phyloP scores from a whole-genome alignment of 23 red algal species.

The Agarophyton chilense region DNA sequence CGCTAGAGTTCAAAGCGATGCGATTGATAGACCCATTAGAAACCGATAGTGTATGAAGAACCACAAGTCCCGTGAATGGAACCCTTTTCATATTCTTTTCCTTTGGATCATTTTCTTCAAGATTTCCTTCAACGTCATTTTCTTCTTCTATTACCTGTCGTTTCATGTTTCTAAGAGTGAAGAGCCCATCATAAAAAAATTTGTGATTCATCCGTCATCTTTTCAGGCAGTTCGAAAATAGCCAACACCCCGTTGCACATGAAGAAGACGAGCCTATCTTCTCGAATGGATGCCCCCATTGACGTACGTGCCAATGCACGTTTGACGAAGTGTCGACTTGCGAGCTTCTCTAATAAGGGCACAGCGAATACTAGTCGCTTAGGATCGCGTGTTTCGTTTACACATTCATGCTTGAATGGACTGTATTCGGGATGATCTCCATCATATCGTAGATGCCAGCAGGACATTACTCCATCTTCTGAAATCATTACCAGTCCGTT shows the following conservation, averaged over 20 bases:
- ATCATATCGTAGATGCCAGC: constrained; percentile 68
- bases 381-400: background rate
- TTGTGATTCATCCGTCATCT: constrained; percentile 62
- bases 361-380: constrained; percentile 27
- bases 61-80: constrained; percentile 54
- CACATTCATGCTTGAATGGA: background rate
- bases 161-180: constrained; percentile 32
- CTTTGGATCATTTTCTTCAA: background rate
- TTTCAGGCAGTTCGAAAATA: constrained; percentile 71
- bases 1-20: constrained; percentile 65
- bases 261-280: constrained; percentile 50
- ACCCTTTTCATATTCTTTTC: constrained; percentile 9
- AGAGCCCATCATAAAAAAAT: constrained; percentile 65
- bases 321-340: constrained; percentile 82
- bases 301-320: constrained; percentile 31
- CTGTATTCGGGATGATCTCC: background rate
- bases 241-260: constrained; percentile 86
- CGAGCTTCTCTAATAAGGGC: constrained; percentile 57
- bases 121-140: background rate
- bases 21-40: constrained; percentile 52
- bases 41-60: constrained; percentile 76
- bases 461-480: constrained; percentile 66
- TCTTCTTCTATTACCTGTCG: background rate
- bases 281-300: constrained; percentile 41
- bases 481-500: constrained; percentile 68